Evolutionary conservation across 345 rosid species (phyloP).

Genomic region (Zanthoxylum bungeanum): DNA sequence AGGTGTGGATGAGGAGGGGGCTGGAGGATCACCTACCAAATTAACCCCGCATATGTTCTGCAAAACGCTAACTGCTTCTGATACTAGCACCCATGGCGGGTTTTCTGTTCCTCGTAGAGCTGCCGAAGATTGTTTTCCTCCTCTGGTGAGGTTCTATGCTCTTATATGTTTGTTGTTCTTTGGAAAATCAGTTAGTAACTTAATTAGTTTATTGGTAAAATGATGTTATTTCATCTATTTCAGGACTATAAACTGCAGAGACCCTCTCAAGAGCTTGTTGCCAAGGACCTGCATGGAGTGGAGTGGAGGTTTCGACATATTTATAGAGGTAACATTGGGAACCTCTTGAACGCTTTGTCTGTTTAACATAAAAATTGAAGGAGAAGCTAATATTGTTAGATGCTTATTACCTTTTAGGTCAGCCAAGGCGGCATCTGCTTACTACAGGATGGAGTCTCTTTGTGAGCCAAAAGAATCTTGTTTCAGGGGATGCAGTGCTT

Average conservation of each 20-base stretch:
- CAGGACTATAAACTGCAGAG: slow-evolving; percentile 88
- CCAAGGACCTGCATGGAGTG: slow-evolving; percentile 84
- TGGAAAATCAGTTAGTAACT: not conserved
- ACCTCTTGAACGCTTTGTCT: not conserved
- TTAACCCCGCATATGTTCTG: slow-evolving; percentile 85
- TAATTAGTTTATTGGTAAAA: not conserved
- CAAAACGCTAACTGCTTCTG: slow-evolving; percentile 87
- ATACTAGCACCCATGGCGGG: slow-evolving; percentile 94
- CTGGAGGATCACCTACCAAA: slow-evolving; percentile 49
- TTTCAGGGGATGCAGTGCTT: slow-evolving; percentile 91
- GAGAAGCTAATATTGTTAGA: slow-evolving; percentile 7
- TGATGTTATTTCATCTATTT: slow-evolving; percentile 7
- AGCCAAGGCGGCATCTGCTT: slow-evolving; percentile 96
- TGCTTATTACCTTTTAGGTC: slow-evolving; percentile 52
- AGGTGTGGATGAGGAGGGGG: slow-evolving; percentile 51
- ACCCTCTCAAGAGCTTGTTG: slow-evolving; percentile 87
- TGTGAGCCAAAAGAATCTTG: slow-evolving; percentile 88
- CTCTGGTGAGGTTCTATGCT: slow-evolving; percentile 44
- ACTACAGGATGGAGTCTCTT: slow-evolving; percentile 97
- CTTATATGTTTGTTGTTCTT: not conserved
- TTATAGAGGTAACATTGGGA: slow-evolving; percentile 56
- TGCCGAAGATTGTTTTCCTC: slow-evolving; percentile 89
- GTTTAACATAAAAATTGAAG: slow-evolving; percentile 1
- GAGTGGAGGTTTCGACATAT: slow-evolving; percentile 92
- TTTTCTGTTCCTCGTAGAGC: slow-evolving; percentile 91